A percentile compares a stretch with the other conserved stretches of the same genome.
Evolutionary conservation across 208 protist genomes (phyloP).

Genomic region (Polymyxa betae): DNA sequence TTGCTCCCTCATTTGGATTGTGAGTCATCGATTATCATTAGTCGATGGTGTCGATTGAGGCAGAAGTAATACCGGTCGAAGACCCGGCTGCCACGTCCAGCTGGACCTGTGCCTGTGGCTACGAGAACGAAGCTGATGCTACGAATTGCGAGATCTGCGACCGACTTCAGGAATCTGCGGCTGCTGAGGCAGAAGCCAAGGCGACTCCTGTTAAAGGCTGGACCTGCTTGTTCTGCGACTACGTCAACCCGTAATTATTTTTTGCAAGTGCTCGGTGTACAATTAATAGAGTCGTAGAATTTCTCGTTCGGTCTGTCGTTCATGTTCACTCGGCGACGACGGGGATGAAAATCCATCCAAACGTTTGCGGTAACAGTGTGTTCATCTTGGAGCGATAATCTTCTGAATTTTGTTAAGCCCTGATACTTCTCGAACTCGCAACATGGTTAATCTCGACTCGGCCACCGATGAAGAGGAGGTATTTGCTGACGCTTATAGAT

Average conservation of each 20-base stretch:
- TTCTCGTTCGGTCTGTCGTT: not conserved
- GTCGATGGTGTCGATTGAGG: too few relatives aligned
- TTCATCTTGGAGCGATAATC: not conserved
- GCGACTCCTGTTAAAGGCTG: not conserved
- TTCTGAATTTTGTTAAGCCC: not conserved
- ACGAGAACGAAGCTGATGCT: not conserved
- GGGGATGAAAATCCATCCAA: not conserved
- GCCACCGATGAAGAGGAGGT: not conserved
- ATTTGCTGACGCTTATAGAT: not conserved
- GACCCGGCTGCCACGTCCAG: too few relatives aligned
- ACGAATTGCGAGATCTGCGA: not conserved
- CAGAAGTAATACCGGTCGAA: too few relatives aligned
- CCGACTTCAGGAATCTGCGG: not conserved
- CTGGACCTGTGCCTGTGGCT: not conserved
- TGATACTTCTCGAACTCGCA: not conserved
- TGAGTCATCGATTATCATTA: too few relatives aligned
- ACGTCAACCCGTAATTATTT: not conserved
- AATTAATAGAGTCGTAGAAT: not conserved
- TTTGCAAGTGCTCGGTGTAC: not conserved
- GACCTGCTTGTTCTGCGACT: not conserved
- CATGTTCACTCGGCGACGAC: not conserved
- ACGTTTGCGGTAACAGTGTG: not conserved
- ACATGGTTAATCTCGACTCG: not conserved
- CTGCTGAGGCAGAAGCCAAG: not conserved
- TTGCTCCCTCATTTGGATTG: too few relatives aligned